Evolutionary conservation across 2,329 filamentous ascomycete genomes (phyloP), one percentile per base, ranked within the genome.

Genomic region (Alternaria gaisen): DNA sequence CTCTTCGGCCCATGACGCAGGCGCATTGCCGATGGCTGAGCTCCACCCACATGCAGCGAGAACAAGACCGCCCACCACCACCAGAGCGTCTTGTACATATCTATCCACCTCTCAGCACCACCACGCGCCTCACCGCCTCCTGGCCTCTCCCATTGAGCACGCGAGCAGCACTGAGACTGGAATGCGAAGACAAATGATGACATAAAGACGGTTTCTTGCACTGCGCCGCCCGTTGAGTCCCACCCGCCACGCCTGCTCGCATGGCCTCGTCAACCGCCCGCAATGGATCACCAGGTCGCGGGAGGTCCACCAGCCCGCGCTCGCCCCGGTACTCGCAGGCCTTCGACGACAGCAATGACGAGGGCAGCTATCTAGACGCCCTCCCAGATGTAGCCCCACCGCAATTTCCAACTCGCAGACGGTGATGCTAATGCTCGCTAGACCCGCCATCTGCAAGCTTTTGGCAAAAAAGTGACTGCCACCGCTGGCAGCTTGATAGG

Each of bases 381-480:
- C 69, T 77, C 32, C 72, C 74, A 42, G 74, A 77, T 67, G 74
- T 77, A 70, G 59, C 46, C 53, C 54, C 20, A 40, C 53, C 50
- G 53, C 38, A 36, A 10, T 44, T 34, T 47, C 46, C 34, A 30
- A 24, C 36, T 36, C 26, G 32, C 47, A 26, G 32, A 34, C 41
- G 16, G 56, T 52, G 57, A 61, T 67, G 64, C 68, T 74, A 62
- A 74, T 60, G 38, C 55, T 58, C 53, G 44, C 58, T 69, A 97
- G 93, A 89, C 92, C 56, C 91, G 93, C 72, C 92, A 95, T 67
- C 83, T 98, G 71, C 94, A 97, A 82, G 91, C 92, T 56, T 97
- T 99, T 80, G 89, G 93, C 69, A 90, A 94, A 76, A 99, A 97
- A 81, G 93, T 98, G 65, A 95, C 94, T 30, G 93, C 93, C 28